Evolutionary conservation across 352 stramenopile species (phyloP), one percentile per base, ranked within the genome.

Genomic region (Globisporangium apiculatum): DNA sequence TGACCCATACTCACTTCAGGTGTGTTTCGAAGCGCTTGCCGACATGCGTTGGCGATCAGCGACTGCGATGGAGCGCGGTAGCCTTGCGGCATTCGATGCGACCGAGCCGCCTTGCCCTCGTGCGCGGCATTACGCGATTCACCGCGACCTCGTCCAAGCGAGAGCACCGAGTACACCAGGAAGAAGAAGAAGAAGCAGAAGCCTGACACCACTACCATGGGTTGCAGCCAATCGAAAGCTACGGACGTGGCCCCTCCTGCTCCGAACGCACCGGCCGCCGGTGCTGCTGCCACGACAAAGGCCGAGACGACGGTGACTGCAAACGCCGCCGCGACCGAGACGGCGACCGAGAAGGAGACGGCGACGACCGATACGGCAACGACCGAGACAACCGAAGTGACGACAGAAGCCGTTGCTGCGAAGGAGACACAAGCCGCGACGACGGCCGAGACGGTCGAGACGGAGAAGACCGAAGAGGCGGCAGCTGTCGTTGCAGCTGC

Each of bases 91-190:
- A n/a, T n/a, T n/a, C n/a, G n/a, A n/a, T n/a, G n/a, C n/a, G n/a
- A n/a, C n/a, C n/a, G n/a, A n/a, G n/a, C n/a, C n/a, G n/a, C n/a
- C 17, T 36, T 37, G 48, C 48, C 48, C 18, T 10, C 48, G n/a
- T 10, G 17, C 47, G 31, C n/a, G 47, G 14, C 48, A 52, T 52
- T 52, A 40, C 18, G 48, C 48, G 17, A 52, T 52, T 52, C 35
- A 11, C 24, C 18, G 24, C 48, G 48, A 15, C 17, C 48, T n/a
- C n/a, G n/a, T n/a, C n/a, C n/a, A n/a, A n/a, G n/a, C n/a, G n/a
- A n/a, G n/a, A n/a, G n/a, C n/a, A n/a, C n/a, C n/a, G n/a, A n/a
- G n/a, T n/a, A n/a, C n/a, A n/a, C n/a, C n/a, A n/a, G n/a, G 48
- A 38, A 11, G 12, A 18, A 52, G 17, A 15, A 11, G 6, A 3